phyloP scores from a whole-genome alignment of 306 rosid genomes.

The Gleditsia sinensis region DNA sequence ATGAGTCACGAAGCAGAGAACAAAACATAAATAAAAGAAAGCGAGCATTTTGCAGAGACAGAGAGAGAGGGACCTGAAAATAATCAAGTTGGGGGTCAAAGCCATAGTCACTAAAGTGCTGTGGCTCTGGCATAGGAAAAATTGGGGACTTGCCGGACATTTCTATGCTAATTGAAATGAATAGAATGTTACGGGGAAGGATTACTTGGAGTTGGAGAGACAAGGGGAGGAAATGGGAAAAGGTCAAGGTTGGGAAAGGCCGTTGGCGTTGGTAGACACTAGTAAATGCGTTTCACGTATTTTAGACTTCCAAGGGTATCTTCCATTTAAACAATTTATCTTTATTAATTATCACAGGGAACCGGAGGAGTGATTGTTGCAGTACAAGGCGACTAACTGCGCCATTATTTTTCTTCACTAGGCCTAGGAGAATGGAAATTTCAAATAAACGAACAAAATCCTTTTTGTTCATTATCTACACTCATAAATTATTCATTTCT shows the following conservation, averaged over 20 bases:
- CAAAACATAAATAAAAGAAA: background rate
- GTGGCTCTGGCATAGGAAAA: conserved; percentile 82
- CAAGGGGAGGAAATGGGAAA: background rate
- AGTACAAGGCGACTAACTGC: background rate
- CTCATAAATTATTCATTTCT: background rate
- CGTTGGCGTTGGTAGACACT: conserved; percentile 39
- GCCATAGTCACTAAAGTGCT: conserved; percentile 95
- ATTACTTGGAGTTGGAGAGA: too few species aligned
- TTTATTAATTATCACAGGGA: background rate
- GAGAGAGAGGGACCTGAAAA: conserved; percentile 62
- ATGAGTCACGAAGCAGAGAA: background rate
- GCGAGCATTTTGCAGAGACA: too few species aligned
- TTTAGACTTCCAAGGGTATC: conserved; percentile 8
- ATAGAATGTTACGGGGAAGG: too few species aligned
- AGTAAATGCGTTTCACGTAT: conserved; percentile 40
- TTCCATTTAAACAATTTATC: background rate
- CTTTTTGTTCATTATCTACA: too few species aligned
- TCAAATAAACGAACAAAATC: too few species aligned
- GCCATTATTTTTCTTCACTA: background rate
- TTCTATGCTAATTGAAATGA: background rate
- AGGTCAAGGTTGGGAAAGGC: conserved; percentile 14
- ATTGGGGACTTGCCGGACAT: conserved; percentile 81
- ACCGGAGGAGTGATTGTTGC: background rate
- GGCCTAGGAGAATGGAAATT: too few species aligned
- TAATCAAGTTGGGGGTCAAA: conserved; percentile 92